Evolutionary conservation across 768 basidiomycete species (phyloP).

Genomic region (Tricholoma flavovirens): DNA sequence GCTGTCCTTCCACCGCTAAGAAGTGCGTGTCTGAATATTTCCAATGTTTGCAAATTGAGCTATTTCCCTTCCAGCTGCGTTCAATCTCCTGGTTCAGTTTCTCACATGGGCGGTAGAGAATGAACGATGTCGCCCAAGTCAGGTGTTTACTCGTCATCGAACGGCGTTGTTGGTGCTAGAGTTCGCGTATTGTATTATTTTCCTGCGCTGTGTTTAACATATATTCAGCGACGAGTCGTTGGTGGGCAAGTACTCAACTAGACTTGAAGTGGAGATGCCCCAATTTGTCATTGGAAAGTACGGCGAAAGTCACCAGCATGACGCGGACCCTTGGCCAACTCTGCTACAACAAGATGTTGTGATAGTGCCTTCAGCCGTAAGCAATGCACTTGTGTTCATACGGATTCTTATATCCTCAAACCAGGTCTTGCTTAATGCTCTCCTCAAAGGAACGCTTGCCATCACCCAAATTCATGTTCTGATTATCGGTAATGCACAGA

Average conservation of each 20-base stretch:
- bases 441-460: slow-evolving; percentile 30
- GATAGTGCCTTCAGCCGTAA: slow-evolving; percentile 36
- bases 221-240: slow-evolving; percentile 16
- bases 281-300: slow-evolving; percentile 21
- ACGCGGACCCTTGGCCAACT: slow-evolving; percentile 19
- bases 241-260: slow-evolving; percentile 15
- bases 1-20: slow-evolving; percentile 25
- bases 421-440: slow-evolving; percentile 36
- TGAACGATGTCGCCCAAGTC: slow-evolving; percentile 16
- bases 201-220: not conserved
- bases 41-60: not conserved
- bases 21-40: slow-evolving; percentile 13
- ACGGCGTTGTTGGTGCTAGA: slow-evolving; percentile 28
- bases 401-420: slow-evolving; percentile 2
- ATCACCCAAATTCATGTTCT: slow-evolving; percentile 41
- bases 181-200: slow-evolving; percentile 14
- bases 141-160: slow-evolving; percentile 14
- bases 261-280: slow-evolving; percentile 17
- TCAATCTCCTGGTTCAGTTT: slow-evolving; percentile 20
- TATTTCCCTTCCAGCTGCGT: slow-evolving; percentile 18
- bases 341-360: slow-evolving; percentile 30
- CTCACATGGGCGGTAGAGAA: slow-evolving; percentile 24
- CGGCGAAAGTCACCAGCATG: slow-evolving; percentile 17
- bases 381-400: slow-evolving; percentile 5
- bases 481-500: slow-evolving; percentile 38